A percentile compares a stretch with the other conserved stretches of the same genome.
Conservation (phyloP, 345 rosid genomes). For the Zanthoxylum bungeanum region DNA sequence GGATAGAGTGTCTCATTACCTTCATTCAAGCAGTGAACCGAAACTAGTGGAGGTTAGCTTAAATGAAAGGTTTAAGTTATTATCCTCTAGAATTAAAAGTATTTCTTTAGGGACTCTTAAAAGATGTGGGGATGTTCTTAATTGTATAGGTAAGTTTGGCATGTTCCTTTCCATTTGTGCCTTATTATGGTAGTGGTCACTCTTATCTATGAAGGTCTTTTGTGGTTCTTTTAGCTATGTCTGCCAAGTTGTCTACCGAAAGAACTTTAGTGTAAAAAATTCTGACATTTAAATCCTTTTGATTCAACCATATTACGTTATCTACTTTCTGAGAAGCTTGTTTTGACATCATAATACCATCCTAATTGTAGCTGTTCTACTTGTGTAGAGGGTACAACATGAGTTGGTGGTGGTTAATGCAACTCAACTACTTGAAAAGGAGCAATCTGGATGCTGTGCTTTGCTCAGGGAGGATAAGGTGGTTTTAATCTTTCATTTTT, state of each 20-base stretch:
- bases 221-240: background rate
- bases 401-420: constrained; percentile 67
- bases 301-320: background rate
- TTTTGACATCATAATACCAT: background rate
- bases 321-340: background rate
- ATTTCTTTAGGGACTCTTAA: background rate
- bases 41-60: constrained; percentile 85
- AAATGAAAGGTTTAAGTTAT: background rate
- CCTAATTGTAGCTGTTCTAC: constrained; percentile 7
- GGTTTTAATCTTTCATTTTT: background rate
- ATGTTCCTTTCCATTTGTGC: background rate
- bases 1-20: constrained; percentile 80
- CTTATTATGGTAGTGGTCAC: background rate
- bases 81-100: background rate
- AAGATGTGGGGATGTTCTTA: background rate
- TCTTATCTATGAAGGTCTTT: background rate
- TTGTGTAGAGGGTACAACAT: constrained; percentile 80
- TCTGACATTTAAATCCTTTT: background rate
- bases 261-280: background rate
- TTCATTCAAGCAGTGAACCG: constrained; percentile 77
- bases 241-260: background rate
- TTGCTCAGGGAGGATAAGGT: constrained; percentile 94
- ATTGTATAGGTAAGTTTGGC: background rate
- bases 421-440: constrained; percentile 75
- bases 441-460: constrained; percentile 79